Evolutionary conservation across 1,139 yeast species (phyloP), one percentile per base, ranked within the genome.

Genomic region (Suhomyces maxii): DNA sequence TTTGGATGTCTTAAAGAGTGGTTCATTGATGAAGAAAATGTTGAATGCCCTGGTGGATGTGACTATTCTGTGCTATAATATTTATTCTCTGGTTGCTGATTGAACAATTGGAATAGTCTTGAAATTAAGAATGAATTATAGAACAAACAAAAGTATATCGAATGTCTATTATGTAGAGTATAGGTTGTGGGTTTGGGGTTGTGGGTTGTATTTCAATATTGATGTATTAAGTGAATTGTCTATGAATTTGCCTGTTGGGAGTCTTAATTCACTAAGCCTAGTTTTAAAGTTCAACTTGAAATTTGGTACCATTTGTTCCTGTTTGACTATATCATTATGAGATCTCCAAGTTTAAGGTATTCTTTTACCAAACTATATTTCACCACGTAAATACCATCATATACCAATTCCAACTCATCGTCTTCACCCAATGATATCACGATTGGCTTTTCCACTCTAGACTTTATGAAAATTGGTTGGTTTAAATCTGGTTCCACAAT

Each of bases 11-110:
- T 90, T 58, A 74, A 76, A 49, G 77, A 79, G 41, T 91, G 98
- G 98, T 83, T 88, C 59, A 66, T 84, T 33, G 82, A 74, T 2
- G 86, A 79, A 28, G 76, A 70, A 26, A 83, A 85, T 71, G 58
- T 66, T 3, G 89, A 82, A 47, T 91, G 98, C 60, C 98, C 98
- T 2, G 84, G 84, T 7, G 95, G 95, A 0, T 87, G 95, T 57
- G 76, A 56, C 40, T 51, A 53, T 46, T 35, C 42, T 18, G 45
- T 52, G 7, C 7, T 48, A 32, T 48, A 14, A 36, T 6, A 9
- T 34, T 35, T 14, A 8, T 35, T 34, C 12, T 11, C 33, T 3
- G 8, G 12, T 1, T 11, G 8, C 10, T 8, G 23, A 18, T 18
- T 4, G 23, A 18, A 18, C 23, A 18, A 18, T 18, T 2, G 23